These are phyloP conservation scores for Kodamaea kakaduensis DNA, from an alignment of 805 yeast genomes.

Conservation along the genomic window DNA sequence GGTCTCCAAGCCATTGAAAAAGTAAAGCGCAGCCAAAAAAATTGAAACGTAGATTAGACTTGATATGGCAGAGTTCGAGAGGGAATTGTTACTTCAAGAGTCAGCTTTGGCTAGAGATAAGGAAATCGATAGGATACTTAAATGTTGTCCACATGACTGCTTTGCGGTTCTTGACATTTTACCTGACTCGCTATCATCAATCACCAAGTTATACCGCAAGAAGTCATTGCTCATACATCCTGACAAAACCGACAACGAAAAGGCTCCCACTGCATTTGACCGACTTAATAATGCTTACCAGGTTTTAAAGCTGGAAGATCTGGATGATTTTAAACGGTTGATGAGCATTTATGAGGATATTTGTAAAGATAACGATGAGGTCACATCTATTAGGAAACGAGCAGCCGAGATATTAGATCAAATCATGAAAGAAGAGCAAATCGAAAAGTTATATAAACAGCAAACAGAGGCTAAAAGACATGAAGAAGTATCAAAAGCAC, in stretches of 20 bases:
- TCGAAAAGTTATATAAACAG: slow-evolving; percentile 25
- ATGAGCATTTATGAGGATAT: slow-evolving; percentile 29
- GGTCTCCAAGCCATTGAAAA: slow-evolving; percentile 30
- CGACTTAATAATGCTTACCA: slow-evolving; percentile 50
- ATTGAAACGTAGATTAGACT: not conserved
- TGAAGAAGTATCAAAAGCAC: slow-evolving; percentile 28
- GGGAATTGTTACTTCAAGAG: slow-evolving; percentile 19
- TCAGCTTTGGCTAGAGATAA: slow-evolving; percentile 35
- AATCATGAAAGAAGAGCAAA: slow-evolving; percentile 25
- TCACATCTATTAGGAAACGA: slow-evolving; percentile 21
- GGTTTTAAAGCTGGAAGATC: slow-evolving; percentile 17
- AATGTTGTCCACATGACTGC: slow-evolving; percentile 46
- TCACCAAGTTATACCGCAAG: slow-evolving; percentile 44
- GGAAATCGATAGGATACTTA: slow-evolving; percentile 55
- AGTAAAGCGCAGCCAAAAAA: not conserved
- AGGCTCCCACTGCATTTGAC: slow-evolving; percentile 66
- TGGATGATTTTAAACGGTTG: slow-evolving; percentile 20
- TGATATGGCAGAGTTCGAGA: slow-evolving; percentile 6
- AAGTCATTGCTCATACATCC: slow-evolving; percentile 68
- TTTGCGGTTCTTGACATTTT: slow-evolving; percentile 49
- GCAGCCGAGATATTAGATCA: slow-evolving; percentile 45
- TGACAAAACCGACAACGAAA: slow-evolving; percentile 51
- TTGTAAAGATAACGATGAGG: not conserved
- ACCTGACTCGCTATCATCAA: slow-evolving; percentile 16
- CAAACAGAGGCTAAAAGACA: slow-evolving; percentile 24